Base-by-base conservation (phyloP, 345 rosid genomes). In the Zanthoxylum bungeanum region DNA sequence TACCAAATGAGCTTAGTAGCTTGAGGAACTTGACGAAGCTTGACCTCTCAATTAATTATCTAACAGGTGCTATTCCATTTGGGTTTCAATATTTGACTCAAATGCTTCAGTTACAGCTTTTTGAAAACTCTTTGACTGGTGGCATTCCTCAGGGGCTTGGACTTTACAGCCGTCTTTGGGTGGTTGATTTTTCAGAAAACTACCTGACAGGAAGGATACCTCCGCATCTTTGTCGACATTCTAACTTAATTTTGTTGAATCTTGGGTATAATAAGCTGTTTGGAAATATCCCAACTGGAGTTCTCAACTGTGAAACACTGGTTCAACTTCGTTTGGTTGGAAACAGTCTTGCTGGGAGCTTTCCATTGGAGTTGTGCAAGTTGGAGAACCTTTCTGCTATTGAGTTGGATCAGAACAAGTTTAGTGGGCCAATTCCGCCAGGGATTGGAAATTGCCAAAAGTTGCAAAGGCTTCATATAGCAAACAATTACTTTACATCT, bases 11-110 rank as follows among this genome's bases (percentile, higher is more conserved):
- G 86, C 90, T 93, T 63, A 58, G 92, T 55, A 74, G 72, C 68
- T 80, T 90, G 83, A 80, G 76, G 76, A 93, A 88, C 78, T 82
- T 93, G 77, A 75, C 81, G 59, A 85, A 64, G 85, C 91, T 93
- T 33, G 98, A 93, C 76, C 92, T 93, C 71, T 93, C 98, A 72
- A 88, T 87, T 40, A 93, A 93, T 78, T 58, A 36, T 47, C 87
- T 93, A 62, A 76, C 80, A 7, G 97, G 98, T 56, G 75, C 79
- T 34, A 86, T 93, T 69, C 98, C 98, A 30, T 5, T 75, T 53
- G 90, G 91, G 31, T 88, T 93, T 77, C 97, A 93, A 61, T 84
- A 85, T 76, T 66, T 85, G 84, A 81, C 75, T 76, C 31, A 76
- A 27, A 78, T 93, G 57, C 66, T 40, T 70, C 82, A 82, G 91